Evolutionary conservation across 768 basidiomycete genomes (phyloP), one percentile per base, ranked within the genome.

Genomic region (Scleroderma bovista): DNA sequence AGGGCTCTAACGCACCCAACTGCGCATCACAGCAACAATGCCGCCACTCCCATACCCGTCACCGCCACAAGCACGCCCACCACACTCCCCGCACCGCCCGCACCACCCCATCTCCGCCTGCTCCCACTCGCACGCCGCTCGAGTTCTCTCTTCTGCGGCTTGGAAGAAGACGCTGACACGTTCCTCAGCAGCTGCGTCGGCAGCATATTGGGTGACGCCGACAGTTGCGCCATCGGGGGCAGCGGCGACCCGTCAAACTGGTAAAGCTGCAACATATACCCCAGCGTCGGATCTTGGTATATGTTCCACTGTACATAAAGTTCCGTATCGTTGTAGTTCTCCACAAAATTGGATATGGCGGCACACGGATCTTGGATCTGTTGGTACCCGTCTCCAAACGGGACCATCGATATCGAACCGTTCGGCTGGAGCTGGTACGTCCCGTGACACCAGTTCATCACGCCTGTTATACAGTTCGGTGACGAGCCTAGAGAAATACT

Each of bases 351-450:
- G 24, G 93, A 92, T 10, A 78, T 73, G 10, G 93, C 88, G 1
- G 86, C 87, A 61, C 95, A 99, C 0, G 93, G 86, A 57, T 94
- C 87, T 73, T 99, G 93, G 36, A 97, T 78, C 74, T 95, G 94
- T 65, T 96, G 92, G 69, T 81, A 89, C 15, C 95, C 95, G 64
- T 99, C 95, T 16, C 75, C 79, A 54, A 92, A 78, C 2, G 93
- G 89, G 3, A 62, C 69, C 60, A 92, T 70, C 36, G 78, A 65
- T 51, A 98, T 79, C 10, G 92, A 95, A 7, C 93, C 93, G 61
- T 97, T 94, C 46, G 71, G 19, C 51, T 80, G 70, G 40, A 88
- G 68, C 0, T 62, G 51, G 69, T 85, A 93, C 24, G 66, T 83
- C 12, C 96, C 96, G 65, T 98, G 96, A 55, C 82, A 83, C 89